Percentiles rank a stretch among this genome's conserved stretches.
Evolutionary conservation across 331 rosid genomes (phyloP).

Genomic region (Stylosanthes scabra): DNA sequence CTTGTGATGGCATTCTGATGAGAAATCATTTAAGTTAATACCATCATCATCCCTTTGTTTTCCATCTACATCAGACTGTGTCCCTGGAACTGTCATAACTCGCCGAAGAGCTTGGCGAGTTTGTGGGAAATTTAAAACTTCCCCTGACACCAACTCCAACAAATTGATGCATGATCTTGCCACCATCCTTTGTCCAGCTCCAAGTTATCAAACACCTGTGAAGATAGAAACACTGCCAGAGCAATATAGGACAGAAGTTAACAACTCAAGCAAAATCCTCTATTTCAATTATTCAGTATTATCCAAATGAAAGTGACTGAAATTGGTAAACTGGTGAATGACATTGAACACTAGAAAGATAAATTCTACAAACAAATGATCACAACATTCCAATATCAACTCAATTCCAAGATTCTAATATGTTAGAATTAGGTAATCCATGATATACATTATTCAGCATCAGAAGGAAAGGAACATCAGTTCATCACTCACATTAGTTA

Average conservation of each 20-base stretch:
- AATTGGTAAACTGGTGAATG: constrained; percentile 20
- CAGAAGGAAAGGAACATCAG: too few species aligned
- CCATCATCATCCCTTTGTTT: constrained; percentile 30
- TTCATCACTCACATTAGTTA: too few species aligned
- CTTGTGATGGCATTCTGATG: constrained; percentile 43
- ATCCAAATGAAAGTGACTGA: neutral
- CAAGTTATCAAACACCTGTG: too few species aligned
- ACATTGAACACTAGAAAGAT: constrained; percentile 22
- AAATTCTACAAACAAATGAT: constrained; percentile 6
- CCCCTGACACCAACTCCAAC: constrained; percentile 66
- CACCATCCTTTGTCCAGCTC: too few species aligned
- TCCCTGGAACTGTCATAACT: constrained; percentile 52
- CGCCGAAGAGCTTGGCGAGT: constrained; percentile 59
- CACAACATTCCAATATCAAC: neutral
- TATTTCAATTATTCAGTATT: constrained; percentile 2
- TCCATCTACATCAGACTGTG: constrained; percentile 50
- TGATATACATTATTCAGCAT: too few species aligned
- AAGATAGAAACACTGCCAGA: neutral
- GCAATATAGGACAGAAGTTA: neutral
- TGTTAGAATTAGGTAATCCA: too few species aligned
- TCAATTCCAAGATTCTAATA: neutral
- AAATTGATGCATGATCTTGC: constrained; percentile 69
- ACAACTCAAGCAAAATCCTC: constrained; percentile 3
- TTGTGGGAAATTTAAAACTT: constrained; percentile 56
- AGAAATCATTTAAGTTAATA: constrained; percentile 39